Percentiles rank a stretch among this genome's conserved stretches.
Evolutionary conservation across 2,329 filamentous ascomycete genomes (phyloP).

Genomic region (Ophiocordyceps camponoti-saundersi): DNA sequence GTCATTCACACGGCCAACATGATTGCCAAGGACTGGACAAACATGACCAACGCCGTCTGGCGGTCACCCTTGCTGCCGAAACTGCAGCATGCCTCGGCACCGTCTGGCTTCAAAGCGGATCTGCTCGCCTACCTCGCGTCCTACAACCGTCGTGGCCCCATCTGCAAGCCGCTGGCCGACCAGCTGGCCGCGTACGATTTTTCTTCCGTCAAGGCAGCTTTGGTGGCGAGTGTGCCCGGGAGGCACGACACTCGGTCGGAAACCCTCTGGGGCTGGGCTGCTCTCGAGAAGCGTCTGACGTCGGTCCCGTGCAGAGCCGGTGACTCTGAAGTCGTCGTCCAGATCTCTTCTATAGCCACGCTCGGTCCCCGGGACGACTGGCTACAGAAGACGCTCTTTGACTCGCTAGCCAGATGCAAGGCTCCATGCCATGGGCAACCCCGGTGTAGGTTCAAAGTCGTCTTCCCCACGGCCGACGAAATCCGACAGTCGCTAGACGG

Average conservation of each 20-base stretch:
- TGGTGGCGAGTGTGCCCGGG: constrained; percentile 68
- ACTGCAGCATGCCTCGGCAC: constrained; percentile 2
- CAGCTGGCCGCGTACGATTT: constrained; percentile 53
- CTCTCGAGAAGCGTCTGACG: constrained; percentile 41
- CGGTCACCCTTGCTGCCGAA: constrained; percentile 52
- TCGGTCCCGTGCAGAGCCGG: constrained; percentile 28
- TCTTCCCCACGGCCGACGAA: constrained; percentile 70
- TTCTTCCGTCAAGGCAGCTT: constrained; percentile 44
- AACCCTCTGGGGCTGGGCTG: constrained; percentile 64
- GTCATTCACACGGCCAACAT: constrained; percentile 85
- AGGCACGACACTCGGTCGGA: constrained; percentile 34
- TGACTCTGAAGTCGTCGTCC: constrained; percentile 33
- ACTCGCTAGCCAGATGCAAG: constrained; percentile 21
- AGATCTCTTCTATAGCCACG: constrained; percentile 72
- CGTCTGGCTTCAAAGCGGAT: constrained; percentile 49
- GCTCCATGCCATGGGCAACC: not conserved
- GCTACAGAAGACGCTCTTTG: constrained; percentile 50
- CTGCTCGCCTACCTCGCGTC: constrained; percentile 53
- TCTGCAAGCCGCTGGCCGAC: constrained; percentile 36
- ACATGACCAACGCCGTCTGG: constrained; percentile 79
- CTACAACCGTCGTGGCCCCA: constrained; percentile 44
- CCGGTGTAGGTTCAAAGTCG: constrained; percentile 43
- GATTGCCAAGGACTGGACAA: constrained; percentile 74
- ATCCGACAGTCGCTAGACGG: constrained; percentile 63
- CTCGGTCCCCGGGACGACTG: constrained; percentile 55